Evolutionary conservation across 179 eudicot species (phyloP).

Genomic region (Silene vulgaris): DNA sequence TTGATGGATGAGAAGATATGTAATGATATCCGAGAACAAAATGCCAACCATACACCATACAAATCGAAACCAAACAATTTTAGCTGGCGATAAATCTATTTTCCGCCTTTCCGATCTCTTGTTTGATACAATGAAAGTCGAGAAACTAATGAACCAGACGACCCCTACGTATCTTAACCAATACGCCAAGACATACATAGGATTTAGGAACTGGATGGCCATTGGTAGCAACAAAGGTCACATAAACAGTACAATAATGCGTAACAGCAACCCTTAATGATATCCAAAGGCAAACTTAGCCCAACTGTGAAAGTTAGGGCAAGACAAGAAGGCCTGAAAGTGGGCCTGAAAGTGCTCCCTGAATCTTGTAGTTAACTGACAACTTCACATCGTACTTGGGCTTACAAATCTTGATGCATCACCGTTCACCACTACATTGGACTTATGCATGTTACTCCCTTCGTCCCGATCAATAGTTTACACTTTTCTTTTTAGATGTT

Average conservation of each 20-base stretch:
- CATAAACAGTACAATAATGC: neutral
- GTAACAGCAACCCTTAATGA: constrained; percentile 10
- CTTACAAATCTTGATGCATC: neutral
- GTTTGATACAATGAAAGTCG: neutral
- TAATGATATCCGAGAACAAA: too few relatives aligned
- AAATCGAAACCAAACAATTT: too few relatives aligned
- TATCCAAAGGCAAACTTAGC: constrained; percentile 13
- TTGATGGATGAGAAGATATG: too few relatives aligned
- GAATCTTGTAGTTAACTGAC: neutral
- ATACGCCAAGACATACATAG: neutral
- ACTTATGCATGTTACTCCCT: too few relatives aligned
- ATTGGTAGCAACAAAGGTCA: neutral
- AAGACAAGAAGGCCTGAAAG: neutral
- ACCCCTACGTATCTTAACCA: neutral
- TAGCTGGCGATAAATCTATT: too few relatives aligned
- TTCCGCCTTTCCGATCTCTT: too few relatives aligned
- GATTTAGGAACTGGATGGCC: neutral
- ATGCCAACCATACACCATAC: too few relatives aligned
- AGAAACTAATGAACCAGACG: neutral
- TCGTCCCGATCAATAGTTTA: too few relatives aligned
- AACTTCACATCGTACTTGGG: constrained; percentile 7
- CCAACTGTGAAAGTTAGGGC: neutral
- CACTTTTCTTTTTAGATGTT: too few relatives aligned
- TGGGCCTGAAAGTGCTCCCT: neutral
- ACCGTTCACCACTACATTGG: neutral